These are phyloP conservation scores for Scedosporium apiospermum DNA, from an alignment of 2,329 filamentous ascomycete species.

Conservation along the genomic window DNA sequence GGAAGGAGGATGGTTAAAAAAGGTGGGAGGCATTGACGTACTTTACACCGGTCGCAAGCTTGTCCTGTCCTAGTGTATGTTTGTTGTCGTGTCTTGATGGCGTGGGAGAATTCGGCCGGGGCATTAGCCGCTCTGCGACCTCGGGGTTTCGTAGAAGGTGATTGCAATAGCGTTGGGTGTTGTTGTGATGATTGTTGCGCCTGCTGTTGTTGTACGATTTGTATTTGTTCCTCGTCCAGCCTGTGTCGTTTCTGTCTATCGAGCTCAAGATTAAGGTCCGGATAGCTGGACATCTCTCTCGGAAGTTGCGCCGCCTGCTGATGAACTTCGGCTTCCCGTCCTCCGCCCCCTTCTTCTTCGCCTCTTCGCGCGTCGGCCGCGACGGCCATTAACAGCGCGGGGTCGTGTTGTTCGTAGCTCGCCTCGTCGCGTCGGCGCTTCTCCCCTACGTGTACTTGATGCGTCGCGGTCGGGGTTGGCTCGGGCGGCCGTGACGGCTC, in stretches of 20 bases:
- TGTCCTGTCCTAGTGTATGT: slow-evolving; percentile 62
- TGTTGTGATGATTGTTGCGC: not conserved
- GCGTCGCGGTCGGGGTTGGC: not conserved
- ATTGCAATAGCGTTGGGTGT: not conserved
- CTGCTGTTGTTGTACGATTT: not conserved
- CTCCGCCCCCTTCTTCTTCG: not conserved
- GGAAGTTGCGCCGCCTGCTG: not conserved
- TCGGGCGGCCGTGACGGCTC: not conserved
- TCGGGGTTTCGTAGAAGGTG: not conserved
- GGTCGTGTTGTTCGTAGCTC: not conserved
- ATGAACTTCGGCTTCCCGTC: not conserved
- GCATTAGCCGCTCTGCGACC: not conserved
- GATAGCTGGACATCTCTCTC: not conserved
- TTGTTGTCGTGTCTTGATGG: slow-evolving; percentile 45
- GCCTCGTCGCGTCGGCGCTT: not conserved
- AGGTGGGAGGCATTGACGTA: slow-evolving; percentile 27
- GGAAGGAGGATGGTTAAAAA: slow-evolving; percentile 5
- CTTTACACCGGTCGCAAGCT: slow-evolving; percentile 84
- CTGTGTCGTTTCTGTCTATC: not conserved
- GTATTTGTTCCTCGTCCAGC: not conserved
- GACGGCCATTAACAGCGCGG: not conserved
- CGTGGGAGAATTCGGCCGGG: slow-evolving; percentile 33
- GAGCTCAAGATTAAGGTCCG: not conserved
- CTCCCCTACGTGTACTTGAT: not conserved
- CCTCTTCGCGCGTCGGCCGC: not conserved